Conservation (phyloP, 352 stramenopile species). For the Globisporangium emineosum region DNA sequence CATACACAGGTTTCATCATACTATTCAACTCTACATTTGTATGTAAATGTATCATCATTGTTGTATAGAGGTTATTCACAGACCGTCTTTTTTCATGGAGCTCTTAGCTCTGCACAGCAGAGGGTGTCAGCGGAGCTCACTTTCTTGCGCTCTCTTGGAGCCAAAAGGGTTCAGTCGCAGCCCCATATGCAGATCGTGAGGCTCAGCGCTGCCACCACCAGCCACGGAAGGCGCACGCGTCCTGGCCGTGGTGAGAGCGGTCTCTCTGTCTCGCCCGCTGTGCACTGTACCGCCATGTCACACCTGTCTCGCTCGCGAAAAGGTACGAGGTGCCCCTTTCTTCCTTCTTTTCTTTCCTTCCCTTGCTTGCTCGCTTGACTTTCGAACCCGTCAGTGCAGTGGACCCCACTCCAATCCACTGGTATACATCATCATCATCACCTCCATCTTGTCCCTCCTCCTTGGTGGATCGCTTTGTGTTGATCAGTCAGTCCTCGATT, state of each 20-base stretch:
- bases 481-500: neutral
- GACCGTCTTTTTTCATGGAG: neutral
- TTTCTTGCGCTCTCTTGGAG: neutral
- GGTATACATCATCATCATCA: neutral
- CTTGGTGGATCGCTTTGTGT: neutral
- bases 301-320: neutral
- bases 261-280: neutral
- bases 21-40: neutral
- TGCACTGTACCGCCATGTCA: neutral
- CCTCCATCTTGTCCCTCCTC: neutral
- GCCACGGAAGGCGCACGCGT: neutral
- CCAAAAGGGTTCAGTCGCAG: conserved; percentile 1
- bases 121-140: neutral
- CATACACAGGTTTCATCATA: neutral
- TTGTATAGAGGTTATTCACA: too few species aligned
- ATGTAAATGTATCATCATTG: neutral
- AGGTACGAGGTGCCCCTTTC: neutral
- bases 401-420: neutral
- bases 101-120: neutral
- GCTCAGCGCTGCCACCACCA: neutral
- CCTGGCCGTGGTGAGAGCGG: neutral
- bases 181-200: neutral
- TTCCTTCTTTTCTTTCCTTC: conserved; percentile 3
- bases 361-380: neutral
- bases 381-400: neutral